Evolutionary conservation across 148 eudicot genomes (phyloP), one percentile per base, ranked within the genome.

Genomic region (Fallopia convolvulus): DNA sequence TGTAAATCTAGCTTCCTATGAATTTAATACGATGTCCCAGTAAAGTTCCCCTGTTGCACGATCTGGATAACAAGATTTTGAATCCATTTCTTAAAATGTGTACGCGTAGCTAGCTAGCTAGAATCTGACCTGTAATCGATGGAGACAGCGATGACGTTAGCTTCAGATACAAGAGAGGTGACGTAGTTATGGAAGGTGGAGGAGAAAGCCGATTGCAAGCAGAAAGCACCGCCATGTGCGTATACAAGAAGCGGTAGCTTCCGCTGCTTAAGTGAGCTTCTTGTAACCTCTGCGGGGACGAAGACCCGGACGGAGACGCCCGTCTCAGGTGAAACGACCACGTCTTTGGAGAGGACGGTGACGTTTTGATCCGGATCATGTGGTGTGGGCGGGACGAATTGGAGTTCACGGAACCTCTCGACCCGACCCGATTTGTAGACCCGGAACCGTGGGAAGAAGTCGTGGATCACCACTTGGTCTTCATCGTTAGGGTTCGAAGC

Each of bases 391-490:
- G 84, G 81, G 30, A 80, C 77, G 32, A 73, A 20, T 15, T 55
- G 42, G 75, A 77, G 72, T 49, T 40, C 17, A 3, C 52, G 41
- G 79, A 77, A 75, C 21, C 86, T 74, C 8, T 85, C 82, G 63
- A 87, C 36, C n/a, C 55, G 72, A 21, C 90, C 88, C 50, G 76
- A 77, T 71, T 81, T 82, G 87, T 79, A 79, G 17, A 84, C 83
- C 11, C 81, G 82, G 36, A 89, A 71, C 12, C 79, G 82, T 6
- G 85, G 92, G 66, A 80, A 74, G 84, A 89, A 89, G 18, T 89
- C 90, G 46, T 83, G 86, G 26, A 85, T 78, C 17, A 85, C 33
- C 20, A 14, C 46, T 14, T 66, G 42, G 42, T 68, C 44, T 36
- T 32, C 42, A 6, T 68, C 72, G 10, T 14, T 68, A 11, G 40